Evolutionary conservation across 176 grass and related monocot species (phyloP), one percentile per base, ranked within the genome.

Genomic region (Carex kokanica): DNA sequence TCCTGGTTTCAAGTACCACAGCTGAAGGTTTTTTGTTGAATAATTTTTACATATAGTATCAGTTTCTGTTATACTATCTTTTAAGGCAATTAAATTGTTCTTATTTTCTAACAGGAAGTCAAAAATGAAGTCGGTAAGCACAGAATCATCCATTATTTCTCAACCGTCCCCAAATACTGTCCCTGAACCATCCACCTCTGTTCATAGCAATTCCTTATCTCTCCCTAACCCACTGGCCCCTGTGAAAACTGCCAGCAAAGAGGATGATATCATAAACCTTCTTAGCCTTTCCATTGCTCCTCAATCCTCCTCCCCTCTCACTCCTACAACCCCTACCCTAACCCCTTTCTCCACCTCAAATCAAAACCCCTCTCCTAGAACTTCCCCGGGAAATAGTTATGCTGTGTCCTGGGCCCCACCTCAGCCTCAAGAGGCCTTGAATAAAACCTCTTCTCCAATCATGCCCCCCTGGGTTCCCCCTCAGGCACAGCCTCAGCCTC

Each of bases 191-290:
- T 89, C 86, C 80, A 55, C 82, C 27, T 81, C 88, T 38, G 24
- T 60, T 70, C 74, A 64, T 31, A 90, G 36, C 66, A 90, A 83
- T 62, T 83, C 78, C 34, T 73, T 93, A 61, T 5, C 81, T 21
- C 81, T 90, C 15, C 91, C 86, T 85, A 84, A 91, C 73, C 89
- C 86, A 67, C 88, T 74, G 52, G 59, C 60, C 6, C 84, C 84
- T 10, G 84, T 91, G 43, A 91, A 78, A 61, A 88, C 68, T 61
- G 60, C 68, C n/a, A 82, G 36, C 73, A 88, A 91, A 85, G 91
- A 97, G 29, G 86, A 97, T 67, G 89, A 90, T 55, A 86, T 97
- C 21, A 87, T 63, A 13, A 83, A 91, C 49, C 94, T 97, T 63
- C 88, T 93, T 16, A 90, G 87, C 61, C 86, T 93, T 49, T 84